Evolutionary conservation across 1,139 yeast genomes (phyloP).

Genomic region (Candida labiduridarum): DNA sequence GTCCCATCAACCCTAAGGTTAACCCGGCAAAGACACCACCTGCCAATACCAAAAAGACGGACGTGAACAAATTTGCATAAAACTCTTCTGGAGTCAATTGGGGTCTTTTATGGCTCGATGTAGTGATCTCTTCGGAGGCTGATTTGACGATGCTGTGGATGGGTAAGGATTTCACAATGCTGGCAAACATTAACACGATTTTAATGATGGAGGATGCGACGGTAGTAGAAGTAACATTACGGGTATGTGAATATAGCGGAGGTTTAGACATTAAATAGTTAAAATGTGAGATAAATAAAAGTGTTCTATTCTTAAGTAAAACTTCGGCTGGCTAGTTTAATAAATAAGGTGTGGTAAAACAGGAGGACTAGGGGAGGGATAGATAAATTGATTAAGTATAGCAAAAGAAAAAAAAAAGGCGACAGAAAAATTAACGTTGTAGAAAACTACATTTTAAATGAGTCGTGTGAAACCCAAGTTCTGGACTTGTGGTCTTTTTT

Average conservation of each 20-base stretch:
- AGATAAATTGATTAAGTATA: background rate
- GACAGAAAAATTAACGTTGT: background rate
- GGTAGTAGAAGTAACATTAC: constrained; percentile 22
- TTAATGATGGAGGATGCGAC: constrained; percentile 20
- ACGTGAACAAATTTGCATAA: constrained; percentile 57
- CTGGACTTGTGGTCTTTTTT: background rate
- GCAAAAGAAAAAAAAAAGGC: background rate
- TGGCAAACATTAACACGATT: constrained; percentile 21
- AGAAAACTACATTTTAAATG: background rate
- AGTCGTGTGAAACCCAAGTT: background rate
- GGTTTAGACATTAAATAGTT: constrained; percentile 19
- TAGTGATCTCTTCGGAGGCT: constrained; percentile 10
- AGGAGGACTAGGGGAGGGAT: background rate
- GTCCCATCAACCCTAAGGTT: constrained; percentile 95
- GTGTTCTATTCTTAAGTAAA: background rate
- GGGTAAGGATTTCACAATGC: constrained; percentile 33
- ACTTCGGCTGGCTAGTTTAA: background rate
- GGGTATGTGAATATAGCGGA: constrained; percentile 1
- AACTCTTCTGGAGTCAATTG: constrained; percentile 45
- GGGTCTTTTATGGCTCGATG: constrained; percentile 9
- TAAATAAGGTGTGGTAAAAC: background rate
- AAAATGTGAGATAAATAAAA: background rate
- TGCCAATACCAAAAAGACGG: constrained; percentile 70
- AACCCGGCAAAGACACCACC: constrained; percentile 98
- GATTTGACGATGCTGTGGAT: constrained; percentile 12